These are phyloP conservation scores for Cyclospora cayetanensis DNA, from an alignment of 169 alveolate genomes.

Conservation along the genomic window DNA sequence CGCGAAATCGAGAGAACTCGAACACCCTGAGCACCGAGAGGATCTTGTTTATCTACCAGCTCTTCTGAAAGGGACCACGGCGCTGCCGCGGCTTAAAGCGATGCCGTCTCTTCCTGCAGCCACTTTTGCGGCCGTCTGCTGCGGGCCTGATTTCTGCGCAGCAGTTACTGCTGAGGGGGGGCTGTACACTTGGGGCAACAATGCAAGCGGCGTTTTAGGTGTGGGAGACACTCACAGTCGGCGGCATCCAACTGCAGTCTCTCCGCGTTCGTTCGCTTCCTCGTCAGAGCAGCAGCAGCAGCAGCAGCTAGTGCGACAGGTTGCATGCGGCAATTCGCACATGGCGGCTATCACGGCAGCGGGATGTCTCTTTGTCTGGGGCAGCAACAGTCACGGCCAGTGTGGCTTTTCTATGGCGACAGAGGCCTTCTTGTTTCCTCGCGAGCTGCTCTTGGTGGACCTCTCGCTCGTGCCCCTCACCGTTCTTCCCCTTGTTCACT, in stretches of 20 bases:
- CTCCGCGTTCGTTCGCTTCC: constrained; percentile 6
- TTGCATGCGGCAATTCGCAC: constrained; percentile 66
- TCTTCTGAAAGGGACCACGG: neutral
- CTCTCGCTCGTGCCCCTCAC: constrained; percentile 15
- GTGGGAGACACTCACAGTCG: constrained; percentile 67
- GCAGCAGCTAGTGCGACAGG: constrained; percentile 17
- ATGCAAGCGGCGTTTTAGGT: constrained; percentile 67
- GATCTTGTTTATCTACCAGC: constrained; percentile 6
- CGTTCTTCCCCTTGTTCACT: constrained; percentile 6
- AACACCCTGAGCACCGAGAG: neutral
- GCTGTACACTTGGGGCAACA: constrained; percentile 72
- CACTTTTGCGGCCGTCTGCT: constrained; percentile 46
- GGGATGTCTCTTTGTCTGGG: constrained; percentile 68
- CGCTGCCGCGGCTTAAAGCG: neutral
- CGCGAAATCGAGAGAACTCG: neutral
- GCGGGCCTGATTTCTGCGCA: constrained; percentile 70
- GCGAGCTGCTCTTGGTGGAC: constrained; percentile 39
- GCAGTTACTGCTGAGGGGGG: constrained; percentile 53
- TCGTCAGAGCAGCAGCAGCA: constrained; percentile 6
- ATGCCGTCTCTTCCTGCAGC: neutral
- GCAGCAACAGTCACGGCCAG: constrained; percentile 67
- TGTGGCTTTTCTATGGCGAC: constrained; percentile 17
- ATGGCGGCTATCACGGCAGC: constrained; percentile 51
- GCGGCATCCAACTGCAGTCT: neutral
- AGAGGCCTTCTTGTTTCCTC: neutral